Evolutionary conservation across 1,284 basidiomycete species (phyloP).

Genomic region (Mycena sp.): DNA sequence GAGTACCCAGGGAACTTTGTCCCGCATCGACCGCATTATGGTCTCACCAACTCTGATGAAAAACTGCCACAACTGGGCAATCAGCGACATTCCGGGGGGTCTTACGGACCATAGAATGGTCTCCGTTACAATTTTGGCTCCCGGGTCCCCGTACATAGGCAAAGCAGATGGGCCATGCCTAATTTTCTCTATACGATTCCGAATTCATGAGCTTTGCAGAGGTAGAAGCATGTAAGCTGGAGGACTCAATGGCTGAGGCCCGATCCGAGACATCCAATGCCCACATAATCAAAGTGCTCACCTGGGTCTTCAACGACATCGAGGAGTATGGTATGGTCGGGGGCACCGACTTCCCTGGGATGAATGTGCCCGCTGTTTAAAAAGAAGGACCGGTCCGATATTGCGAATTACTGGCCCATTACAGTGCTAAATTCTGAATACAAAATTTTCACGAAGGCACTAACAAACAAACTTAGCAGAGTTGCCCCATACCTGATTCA

Average conservation of each 20-base stretch:
- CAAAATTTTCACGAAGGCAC: no score
- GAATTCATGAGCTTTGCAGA: slow-evolving; percentile 8
- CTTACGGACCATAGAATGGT: slow-evolving; percentile 11
- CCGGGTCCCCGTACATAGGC: slow-evolving; percentile 11
- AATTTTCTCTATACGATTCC: slow-evolving; percentile 6
- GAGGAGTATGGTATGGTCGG: no score
- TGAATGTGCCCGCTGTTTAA: no score
- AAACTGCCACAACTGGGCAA: slow-evolving; percentile 4
- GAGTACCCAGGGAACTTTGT: background rate
- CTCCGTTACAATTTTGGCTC: background rate
- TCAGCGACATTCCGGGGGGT: background rate
- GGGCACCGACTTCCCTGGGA: no score
- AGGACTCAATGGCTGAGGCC: background rate
- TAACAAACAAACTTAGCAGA: no score
- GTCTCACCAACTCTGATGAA: background rate
- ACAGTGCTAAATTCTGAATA: no score
- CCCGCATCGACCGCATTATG: slow-evolving; percentile 5
- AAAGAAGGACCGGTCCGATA: no score
- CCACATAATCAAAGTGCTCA: no score
- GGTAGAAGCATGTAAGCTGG: background rate
- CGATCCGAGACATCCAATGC: background rate
- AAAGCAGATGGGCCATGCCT: slow-evolving; percentile 22
- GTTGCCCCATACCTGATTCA: no score
- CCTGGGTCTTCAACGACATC: no score
- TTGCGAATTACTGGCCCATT: no score